These are phyloP conservation scores for Globisporangium paddicum DNA, from an alignment of 352 stramenopile species.

Conservation along the genomic window DNA sequence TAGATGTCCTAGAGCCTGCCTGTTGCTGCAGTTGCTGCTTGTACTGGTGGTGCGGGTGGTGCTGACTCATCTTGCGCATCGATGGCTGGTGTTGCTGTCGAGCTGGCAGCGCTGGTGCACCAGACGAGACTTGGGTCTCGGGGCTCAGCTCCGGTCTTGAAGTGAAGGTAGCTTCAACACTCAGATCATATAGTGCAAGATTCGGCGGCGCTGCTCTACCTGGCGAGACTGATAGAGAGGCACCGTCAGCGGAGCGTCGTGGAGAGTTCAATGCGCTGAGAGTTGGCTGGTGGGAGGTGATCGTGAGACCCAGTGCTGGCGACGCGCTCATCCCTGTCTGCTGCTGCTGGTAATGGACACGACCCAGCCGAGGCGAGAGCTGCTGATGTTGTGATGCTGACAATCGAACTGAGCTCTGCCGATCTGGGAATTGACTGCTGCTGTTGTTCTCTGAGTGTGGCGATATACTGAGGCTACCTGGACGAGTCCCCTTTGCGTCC, in stretches of 20 bases:
- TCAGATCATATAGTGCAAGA: background rate
- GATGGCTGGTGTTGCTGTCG: constrained; percentile 2
- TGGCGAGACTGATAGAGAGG: background rate
- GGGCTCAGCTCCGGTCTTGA: background rate
- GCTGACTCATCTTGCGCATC: background rate
- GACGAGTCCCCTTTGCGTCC: background rate
- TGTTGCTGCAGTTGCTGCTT: background rate
- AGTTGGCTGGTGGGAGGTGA: background rate
- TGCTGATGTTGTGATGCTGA: background rate
- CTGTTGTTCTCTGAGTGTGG: background rate
- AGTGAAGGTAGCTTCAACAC: background rate
- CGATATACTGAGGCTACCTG: background rate
- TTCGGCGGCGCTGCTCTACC: background rate
- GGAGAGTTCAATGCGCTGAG: background rate
- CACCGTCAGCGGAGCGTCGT: background rate
- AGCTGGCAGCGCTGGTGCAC: background rate
- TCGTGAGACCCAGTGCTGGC: background rate
- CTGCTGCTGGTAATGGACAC: constrained; percentile 2
- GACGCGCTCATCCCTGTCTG: background rate
- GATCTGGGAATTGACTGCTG: background rate
- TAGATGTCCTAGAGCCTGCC: background rate
- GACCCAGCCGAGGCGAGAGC: constrained; percentile 1
- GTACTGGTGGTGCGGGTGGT: background rate
- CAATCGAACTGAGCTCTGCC: background rate
- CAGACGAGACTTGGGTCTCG: background rate